phyloP scores from a whole-genome alignment of 83 land plant species.

The Diphasiastrum complanatum region DNA sequence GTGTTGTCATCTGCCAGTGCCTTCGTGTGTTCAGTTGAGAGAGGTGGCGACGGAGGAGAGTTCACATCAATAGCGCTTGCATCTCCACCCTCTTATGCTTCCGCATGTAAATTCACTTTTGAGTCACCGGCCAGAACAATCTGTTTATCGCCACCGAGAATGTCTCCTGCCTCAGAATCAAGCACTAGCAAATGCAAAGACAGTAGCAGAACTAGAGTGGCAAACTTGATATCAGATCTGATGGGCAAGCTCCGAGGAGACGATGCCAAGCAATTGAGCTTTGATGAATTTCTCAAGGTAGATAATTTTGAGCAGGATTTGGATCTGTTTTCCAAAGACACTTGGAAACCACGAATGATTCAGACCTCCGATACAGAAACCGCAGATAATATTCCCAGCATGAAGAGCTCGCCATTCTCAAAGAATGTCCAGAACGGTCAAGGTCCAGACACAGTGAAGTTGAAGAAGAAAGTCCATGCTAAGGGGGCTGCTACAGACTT shows the following conservation, averaged over 20 bases:
- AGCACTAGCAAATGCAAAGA: background rate
- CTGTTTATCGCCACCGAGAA: background rate
- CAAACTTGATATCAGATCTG: background rate
- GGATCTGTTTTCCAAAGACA: too few relatives aligned
- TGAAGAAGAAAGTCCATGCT: slow-evolving; percentile 56
- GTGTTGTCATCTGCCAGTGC: too few relatives aligned
- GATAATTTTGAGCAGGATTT: too few relatives aligned
- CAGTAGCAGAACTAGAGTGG: background rate
- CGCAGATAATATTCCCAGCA: too few relatives aligned
- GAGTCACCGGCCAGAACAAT: background rate
- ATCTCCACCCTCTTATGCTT: too few relatives aligned
- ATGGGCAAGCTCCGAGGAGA: slow-evolving; percentile 1
- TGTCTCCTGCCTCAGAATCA: background rate
- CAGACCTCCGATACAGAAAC: too few relatives aligned
- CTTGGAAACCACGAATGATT: too few relatives aligned
- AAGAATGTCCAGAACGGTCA: slow-evolving; percentile 46
- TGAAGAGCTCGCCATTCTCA: too few relatives aligned
- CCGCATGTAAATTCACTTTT: too few relatives aligned
- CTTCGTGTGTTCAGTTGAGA: too few relatives aligned
- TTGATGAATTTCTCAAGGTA: background rate
- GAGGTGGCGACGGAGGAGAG: too few relatives aligned
- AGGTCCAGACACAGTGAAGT: slow-evolving; percentile 46
- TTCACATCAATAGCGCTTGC: too few relatives aligned
- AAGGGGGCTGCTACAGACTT: slow-evolving; percentile 59
- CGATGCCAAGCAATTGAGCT: background rate